Percentiles rank a stretch among this genome's conserved stretches.
Evolutionary conservation across 306 rosid genomes (phyloP).

Genomic region (Echinosophora koreensis): DNA sequence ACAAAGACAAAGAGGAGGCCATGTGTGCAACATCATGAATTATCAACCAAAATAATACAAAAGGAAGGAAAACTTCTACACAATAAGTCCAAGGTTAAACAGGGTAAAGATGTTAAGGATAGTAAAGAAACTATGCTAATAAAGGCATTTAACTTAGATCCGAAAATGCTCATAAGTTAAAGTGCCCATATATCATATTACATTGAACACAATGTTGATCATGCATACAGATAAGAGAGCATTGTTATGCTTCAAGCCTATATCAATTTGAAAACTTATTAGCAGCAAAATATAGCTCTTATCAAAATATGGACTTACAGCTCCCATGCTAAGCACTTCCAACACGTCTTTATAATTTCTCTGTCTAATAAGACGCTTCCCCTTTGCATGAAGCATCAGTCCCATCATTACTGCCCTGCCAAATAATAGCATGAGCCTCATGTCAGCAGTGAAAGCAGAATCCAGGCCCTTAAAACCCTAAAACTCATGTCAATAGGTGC

Average conservation of each 20-base stretch:
- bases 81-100: neutral
- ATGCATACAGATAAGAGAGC: neutral
- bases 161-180: conserved; percentile 10
- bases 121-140: no score
- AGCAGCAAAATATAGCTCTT: conserved; percentile 1
- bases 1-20: neutral
- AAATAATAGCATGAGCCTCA: no score
- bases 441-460: conserved; percentile 41
- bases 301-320: no score
- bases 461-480: conserved; percentile 9
- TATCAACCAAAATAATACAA: conserved; percentile 13
- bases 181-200: neutral
- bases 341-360: no score
- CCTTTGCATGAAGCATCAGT: no score
- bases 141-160: neutral
- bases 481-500: conserved; percentile 63
- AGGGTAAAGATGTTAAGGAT: neutral
- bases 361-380: no score
- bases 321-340: no score
- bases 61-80: conserved; percentile 1
- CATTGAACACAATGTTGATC: conserved; percentile 16
- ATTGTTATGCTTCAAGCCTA: neutral
- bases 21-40: conserved; percentile 8
- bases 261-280: neutral
- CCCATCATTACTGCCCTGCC: no score